These are phyloP conservation scores for Malassezia psittaci DNA, from an alignment of 1,284 basidiomycete genomes.

Conservation along the genomic window DNA sequence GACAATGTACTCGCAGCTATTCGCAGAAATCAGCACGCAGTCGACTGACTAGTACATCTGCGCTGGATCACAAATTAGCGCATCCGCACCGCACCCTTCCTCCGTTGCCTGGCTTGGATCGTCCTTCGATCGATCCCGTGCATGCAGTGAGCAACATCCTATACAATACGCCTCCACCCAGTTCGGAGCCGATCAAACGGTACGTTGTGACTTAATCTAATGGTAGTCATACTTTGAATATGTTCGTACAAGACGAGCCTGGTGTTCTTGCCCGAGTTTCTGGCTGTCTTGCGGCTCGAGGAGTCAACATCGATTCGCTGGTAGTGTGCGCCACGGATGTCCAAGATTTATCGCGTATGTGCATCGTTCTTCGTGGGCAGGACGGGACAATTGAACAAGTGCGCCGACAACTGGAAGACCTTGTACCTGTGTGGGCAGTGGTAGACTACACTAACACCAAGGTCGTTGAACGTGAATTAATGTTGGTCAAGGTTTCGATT, in stretches of 20 bases:
- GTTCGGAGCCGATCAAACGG: conserved; percentile 87
- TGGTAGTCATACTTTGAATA: conserved; percentile 73
- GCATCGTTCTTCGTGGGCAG: conserved; percentile 89
- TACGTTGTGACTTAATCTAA: conserved; percentile 48
- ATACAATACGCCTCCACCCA: conserved; percentile 80
- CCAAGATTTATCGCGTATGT: conserved; percentile 93
- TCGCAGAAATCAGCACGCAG: background rate
- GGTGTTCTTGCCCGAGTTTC: conserved; percentile 95
- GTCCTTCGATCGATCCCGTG: conserved; percentile 40
- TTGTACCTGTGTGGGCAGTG: conserved; percentile 47
- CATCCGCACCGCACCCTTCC: conserved; percentile 51
- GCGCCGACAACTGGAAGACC: conserved; percentile 42
- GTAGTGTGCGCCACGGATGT: conserved; percentile 98
- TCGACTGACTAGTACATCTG: conserved; percentile 58
- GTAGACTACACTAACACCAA: conserved; percentile 51
- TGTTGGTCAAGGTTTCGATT: conserved; percentile 85
- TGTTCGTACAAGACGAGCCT: conserved; percentile 97
- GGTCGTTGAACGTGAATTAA: conserved; percentile 69
- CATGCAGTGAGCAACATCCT: conserved; percentile 49
- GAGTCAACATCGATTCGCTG: conserved; percentile 95
- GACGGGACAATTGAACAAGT: conserved; percentile 95
- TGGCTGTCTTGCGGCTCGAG: conserved; percentile 88
- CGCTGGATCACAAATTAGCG: conserved; percentile 78
- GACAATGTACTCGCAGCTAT: background rate
- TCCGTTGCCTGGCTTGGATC: conserved; percentile 41